Conservation (phyloP, 352 stramenopile species). For the Phytopythium cucurbitacearum region DNA sequence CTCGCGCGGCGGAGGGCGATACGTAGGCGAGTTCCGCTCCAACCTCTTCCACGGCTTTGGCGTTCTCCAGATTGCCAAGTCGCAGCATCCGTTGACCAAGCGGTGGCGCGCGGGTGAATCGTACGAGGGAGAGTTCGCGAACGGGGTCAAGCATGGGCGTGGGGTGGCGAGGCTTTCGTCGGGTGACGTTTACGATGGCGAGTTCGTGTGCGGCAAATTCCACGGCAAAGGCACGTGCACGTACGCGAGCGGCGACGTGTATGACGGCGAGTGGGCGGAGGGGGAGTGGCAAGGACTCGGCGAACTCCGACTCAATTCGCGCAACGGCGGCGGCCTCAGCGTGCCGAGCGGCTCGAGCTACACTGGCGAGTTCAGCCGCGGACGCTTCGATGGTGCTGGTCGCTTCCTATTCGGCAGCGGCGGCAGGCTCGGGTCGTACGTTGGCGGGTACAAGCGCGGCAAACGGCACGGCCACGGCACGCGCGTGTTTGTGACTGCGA, state of each 20-base stretch:
- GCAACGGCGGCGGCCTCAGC: too few species aligned
- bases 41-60: slow-evolving; percentile 68
- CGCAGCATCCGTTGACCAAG: slow-evolving; percentile 61
- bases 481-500: slow-evolving; percentile 40
- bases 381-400: slow-evolving; percentile 61
- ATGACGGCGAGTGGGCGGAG: slow-evolving; percentile 58
- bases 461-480: slow-evolving; percentile 56
- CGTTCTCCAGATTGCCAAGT: slow-evolving; percentile 37
- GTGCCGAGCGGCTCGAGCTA: slow-evolving; percentile 46
- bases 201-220: slow-evolving; percentile 45
- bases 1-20: slow-evolving; percentile 24
- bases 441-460: slow-evolving; percentile 50
- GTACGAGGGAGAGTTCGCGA: slow-evolving; percentile 63
- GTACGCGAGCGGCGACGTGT: slow-evolving; percentile 61
- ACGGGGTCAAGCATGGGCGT: slow-evolving; percentile 48
- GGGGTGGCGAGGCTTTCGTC: slow-evolving; percentile 17
- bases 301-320: slow-evolving; percentile 24
- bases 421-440: slow-evolving; percentile 50
- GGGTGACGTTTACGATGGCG: slow-evolving; percentile 36
- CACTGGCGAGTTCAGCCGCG: slow-evolving; percentile 42
- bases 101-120: slow-evolving; percentile 50
- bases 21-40: slow-evolving; percentile 47
- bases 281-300: slow-evolving; percentile 56
- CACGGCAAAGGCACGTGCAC: slow-evolving; percentile 50
- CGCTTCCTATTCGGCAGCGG: slow-evolving; percentile 35